Base-by-base conservation (phyloP, 2,329 filamentous ascomycete species). In the Nemania sp. region DNA sequence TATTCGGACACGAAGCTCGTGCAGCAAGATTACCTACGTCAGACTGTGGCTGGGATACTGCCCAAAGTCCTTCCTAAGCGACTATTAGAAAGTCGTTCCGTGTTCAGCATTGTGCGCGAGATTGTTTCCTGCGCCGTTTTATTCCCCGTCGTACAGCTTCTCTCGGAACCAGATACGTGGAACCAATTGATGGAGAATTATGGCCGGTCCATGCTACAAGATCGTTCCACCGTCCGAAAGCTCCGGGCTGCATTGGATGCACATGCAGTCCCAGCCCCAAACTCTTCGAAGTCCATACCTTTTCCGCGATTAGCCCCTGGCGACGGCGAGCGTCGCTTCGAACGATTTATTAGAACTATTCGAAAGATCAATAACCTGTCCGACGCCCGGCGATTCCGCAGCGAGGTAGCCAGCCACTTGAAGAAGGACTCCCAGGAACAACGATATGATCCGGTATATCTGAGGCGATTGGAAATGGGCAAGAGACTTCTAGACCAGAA, bases 111-210 rank as follows among this genome's bases (percentile, higher is more conserved):
- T 55, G 84, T 97, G 61, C 88, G 90, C 68, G 96, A 99, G 77
- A 89, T 99, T 62, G 86, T 97, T n/a, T 83, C 92, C 20, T 97
- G 95, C 75, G 91, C 92, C n/a, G 88, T 99, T 40, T 79, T 99
- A 39, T 88, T 87, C 43, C 95, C 95, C 0, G 79, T 96, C 20
- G 82, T 97, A 72, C 87, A 89, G 69, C 80, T 92, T 63, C 79
- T 99, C 17, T 86, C 91, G 5, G 94, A 99, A 68, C 93, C 96
- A 1, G 96, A 99, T 77, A 96, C 90, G 9, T 99, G 94, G 94
- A 98, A 99, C 71, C 93, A 97, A 74, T 77, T 97, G 61, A 92
- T 98, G 83, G 94, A 98, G 75, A 93, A 89, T 57, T 92, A 89
- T 75, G 90, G 92, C 17, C 88, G 91, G 51, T 89, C 90, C 25